phyloP scores from a whole-genome alignment of 75 land plant genomes.

The Cunninghamia lanceolata region DNA sequence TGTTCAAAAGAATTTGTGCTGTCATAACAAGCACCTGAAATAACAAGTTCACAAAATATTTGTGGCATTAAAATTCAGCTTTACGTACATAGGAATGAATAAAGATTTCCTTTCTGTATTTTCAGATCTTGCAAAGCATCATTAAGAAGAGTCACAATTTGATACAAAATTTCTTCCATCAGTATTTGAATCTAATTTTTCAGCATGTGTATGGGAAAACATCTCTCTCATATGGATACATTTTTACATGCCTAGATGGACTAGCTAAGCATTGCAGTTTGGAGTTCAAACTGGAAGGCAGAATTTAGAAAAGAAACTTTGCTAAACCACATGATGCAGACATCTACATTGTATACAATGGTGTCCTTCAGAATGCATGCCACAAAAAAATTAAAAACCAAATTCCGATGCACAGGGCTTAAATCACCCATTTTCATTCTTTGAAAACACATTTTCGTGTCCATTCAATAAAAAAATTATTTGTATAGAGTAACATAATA shows the following conservation, averaged over 20 bases:
- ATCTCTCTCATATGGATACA: not conserved
- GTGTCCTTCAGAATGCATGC: not conserved
- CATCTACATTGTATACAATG: not conserved
- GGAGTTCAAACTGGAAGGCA: not conserved
- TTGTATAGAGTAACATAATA: not conserved
- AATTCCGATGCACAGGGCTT: not conserved
- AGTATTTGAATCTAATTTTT: not conserved
- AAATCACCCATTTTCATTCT: not conserved
- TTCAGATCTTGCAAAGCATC: not conserved
- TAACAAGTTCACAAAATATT: constrained; percentile 8
- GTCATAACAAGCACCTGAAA: constrained; percentile 98
- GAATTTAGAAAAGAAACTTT: not conserved
- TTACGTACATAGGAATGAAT: not conserved
- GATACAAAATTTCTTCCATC: not conserved
- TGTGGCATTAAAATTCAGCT: not conserved
- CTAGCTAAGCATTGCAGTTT: not conserved
- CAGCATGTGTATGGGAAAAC: not conserved
- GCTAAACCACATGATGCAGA: not conserved
- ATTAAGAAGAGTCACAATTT: not conserved
- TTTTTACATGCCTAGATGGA: not conserved
- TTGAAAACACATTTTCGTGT: not conserved
- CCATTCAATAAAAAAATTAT: not conserved
- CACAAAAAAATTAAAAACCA: not conserved
- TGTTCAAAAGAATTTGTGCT: constrained; percentile 97
- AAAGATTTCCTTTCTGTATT: not conserved